Conservation (phyloP, 148 eudicot species). For the Arctostaphylos glauca region DNA sequence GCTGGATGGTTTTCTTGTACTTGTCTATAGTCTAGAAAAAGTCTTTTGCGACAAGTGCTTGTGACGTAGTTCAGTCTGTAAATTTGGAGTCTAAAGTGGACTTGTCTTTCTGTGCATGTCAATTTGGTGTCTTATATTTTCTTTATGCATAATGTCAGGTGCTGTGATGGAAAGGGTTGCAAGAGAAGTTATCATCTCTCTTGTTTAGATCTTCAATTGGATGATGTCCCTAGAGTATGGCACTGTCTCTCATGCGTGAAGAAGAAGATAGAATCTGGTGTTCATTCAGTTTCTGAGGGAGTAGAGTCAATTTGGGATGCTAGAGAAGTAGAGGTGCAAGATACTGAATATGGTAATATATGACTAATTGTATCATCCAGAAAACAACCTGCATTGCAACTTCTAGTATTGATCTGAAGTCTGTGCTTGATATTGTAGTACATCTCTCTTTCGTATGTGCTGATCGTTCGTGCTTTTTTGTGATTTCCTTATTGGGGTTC, state of each 20-base stretch:
- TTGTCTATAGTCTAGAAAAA: neutral
- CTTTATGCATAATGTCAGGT: constrained; percentile 35
- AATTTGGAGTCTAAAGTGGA: neutral
- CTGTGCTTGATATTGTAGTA: neutral
- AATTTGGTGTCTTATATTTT: neutral
- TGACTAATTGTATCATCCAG: neutral
- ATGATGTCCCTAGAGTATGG: constrained; percentile 43
- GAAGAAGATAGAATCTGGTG: constrained; percentile 54
- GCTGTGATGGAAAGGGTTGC: constrained; percentile 65
- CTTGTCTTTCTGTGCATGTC: neutral
- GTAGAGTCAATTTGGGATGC: constrained; percentile 69
- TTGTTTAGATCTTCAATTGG: constrained; percentile 46
- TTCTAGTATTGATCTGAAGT: neutral
- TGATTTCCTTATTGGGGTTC: constrained; percentile 11
- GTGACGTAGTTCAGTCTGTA: neutral
- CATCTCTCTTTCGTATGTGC: neutral
- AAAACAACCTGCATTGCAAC: neutral
- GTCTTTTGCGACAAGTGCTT: neutral
- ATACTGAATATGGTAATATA: constrained; percentile 28
- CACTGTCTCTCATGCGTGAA: constrained; percentile 38
- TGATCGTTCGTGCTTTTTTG: constrained; percentile 16
- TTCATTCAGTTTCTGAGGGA: constrained; percentile 55
- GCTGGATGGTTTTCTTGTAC: neutral
- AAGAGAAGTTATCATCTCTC: constrained; percentile 49
- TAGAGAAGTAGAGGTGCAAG: constrained; percentile 50